Evolutionary conservation across 805 yeast species (phyloP), one percentile per base, ranked within the genome.

Genomic region (Gaillardinia entomophila): DNA sequence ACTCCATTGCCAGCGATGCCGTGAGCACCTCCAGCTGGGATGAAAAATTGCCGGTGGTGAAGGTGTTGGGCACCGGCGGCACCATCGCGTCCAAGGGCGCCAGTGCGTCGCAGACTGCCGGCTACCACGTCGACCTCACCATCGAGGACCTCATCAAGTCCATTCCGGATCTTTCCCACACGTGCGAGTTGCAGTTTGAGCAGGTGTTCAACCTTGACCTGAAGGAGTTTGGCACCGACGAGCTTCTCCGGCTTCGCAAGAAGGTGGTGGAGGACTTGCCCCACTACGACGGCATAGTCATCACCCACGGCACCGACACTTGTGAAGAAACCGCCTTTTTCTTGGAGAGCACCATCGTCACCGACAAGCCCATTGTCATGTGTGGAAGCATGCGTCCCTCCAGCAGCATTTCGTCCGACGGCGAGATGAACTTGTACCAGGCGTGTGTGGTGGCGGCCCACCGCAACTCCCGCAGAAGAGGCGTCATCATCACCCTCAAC

Each of bases 381-480:
- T 79, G 82, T 30, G 88, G 88, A 2, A 74, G 82, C 4, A 80
- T 80, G 88, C 68, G 86, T 48, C 88, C 88, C 1, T 73, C 82
- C 6, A 76, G 83, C 3, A 75, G 81, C 25, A 71, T 80, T 26
- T 75, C 82, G 2, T 77, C 83, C 1, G 88, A 80, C 49, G 86
- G 86, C 3, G 79, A 83, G 4, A 78, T 79, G 77, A 80, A 80
- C 52, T 55, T 80, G 38, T 79, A 78, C 47, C 84, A 80, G 45
- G 83, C 85, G 1, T 77, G 78, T 30, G 73, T 73, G 12, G 77
- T 79, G 19, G 82, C 87, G 3, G 63, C 82, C 0, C 57, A 66
- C 41, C 51, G 55, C 17, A 63, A 68, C 34, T 68, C 80, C 12
- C 49, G 64, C 27, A 71, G 75, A 16, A 63, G 88, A 43, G 82